These are phyloP conservation scores for Pleurotus sapidus DNA, from an alignment of 768 basidiomycete species.

Conservation along the genomic window DNA sequence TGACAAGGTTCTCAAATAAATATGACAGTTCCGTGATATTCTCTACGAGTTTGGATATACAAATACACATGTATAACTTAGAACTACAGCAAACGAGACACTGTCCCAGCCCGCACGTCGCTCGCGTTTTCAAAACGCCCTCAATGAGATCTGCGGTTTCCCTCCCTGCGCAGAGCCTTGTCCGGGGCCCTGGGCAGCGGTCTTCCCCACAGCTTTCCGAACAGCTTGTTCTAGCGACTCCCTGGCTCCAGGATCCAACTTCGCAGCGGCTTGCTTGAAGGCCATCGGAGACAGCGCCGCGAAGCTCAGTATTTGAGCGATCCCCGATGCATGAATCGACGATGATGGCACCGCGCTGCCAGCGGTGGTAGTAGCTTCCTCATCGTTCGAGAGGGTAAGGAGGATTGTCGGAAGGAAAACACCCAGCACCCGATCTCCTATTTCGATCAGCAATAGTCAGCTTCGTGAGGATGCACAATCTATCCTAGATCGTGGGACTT, in stretches of 20 bases:
- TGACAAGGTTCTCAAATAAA: no score
- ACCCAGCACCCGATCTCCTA: constrained; percentile 66
- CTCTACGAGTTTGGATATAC: no score
- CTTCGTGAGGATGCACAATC: no score
- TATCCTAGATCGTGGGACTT: no score
- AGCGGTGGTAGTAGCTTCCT: constrained; percentile 5
- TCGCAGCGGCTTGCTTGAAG: constrained; percentile 83
- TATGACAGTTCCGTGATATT: no score
- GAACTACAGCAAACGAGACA: no score
- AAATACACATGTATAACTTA: no score
- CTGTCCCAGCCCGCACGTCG: no score
- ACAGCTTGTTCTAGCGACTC: constrained; percentile 75
- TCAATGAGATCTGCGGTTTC: constrained; percentile 78
- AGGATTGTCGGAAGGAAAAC: constrained; percentile 75
- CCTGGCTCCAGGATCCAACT: constrained; percentile 53
- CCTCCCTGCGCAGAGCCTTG: constrained; percentile 24
- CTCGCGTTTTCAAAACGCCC: constrained; percentile 57
- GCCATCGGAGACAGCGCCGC: constrained; percentile 68
- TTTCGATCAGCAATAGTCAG: no score
- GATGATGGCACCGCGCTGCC: constrained; percentile 21
- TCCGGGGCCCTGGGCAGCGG: constrained; percentile 19
- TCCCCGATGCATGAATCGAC: constrained; percentile 51
- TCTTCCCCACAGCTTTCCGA: constrained; percentile 65
- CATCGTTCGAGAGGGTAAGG: constrained; percentile 60
- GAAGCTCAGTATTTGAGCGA: constrained; percentile 66